phyloP scores from a whole-genome alignment of 2,329 filamentous ascomycete genomes.

The Magnaporthiopsis rhizophila region DNA sequence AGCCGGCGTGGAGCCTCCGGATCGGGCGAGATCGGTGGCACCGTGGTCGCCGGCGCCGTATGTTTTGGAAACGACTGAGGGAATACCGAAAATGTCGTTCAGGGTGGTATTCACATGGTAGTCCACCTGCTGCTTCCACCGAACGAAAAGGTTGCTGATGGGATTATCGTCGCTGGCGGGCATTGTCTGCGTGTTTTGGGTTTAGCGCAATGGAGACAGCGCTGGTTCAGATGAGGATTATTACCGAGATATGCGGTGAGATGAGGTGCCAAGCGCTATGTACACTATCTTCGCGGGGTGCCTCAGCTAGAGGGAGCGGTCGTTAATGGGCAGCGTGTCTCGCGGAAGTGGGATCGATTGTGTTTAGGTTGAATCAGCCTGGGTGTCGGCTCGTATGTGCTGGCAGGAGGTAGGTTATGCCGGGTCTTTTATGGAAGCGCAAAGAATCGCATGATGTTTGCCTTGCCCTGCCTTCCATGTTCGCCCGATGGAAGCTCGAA shows the following conservation, averaged over 20 bases:
- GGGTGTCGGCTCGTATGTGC: not conserved
- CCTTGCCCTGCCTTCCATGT: not conserved
- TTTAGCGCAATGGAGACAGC: not conserved
- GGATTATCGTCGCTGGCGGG: constrained; percentile 15
- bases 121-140: constrained; percentile 33
- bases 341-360: not conserved
- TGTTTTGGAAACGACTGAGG: constrained; percentile 18
- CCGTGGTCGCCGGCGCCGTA: constrained; percentile 1
- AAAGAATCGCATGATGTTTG: not conserved
- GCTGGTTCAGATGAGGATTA: not conserved
- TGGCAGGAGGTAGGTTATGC: not conserved
- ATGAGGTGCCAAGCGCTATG: too few species aligned
- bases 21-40: not conserved
- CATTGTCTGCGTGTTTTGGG: constrained; percentile 8
- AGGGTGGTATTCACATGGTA: constrained; percentile 25
- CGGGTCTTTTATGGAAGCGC: not conserved
- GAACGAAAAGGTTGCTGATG: constrained; percentile 27
- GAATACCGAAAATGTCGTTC: constrained; percentile 19
- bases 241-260: not conserved
- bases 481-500: not conserved
- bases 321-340: not conserved
- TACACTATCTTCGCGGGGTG: not conserved
- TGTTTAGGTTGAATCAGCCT: not conserved
- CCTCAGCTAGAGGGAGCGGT: not conserved
- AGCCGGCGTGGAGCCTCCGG: not conserved